Evolutionary conservation across 1,284 basidiomycete species (phyloP), one percentile per base, ranked within the genome.

Genomic region (Porogramme epimiltina): DNA sequence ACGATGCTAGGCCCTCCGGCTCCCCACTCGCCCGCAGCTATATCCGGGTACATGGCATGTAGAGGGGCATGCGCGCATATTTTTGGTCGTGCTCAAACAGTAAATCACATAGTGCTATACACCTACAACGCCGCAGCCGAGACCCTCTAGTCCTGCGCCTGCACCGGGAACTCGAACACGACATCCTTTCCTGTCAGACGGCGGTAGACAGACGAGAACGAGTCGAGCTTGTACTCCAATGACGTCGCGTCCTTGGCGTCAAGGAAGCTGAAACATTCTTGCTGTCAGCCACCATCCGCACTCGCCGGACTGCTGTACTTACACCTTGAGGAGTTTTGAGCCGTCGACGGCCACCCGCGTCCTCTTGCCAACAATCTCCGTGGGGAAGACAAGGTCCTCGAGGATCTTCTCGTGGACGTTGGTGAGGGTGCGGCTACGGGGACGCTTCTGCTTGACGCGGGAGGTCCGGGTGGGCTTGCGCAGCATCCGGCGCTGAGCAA

Each of bases 181-280:
- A 96, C 93, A 63, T 95, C 93, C 81, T 95, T 95, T 69, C 94
- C 94, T 63, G 93, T 96, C 71, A 96, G 78, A 66, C 90, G 89
- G 72, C 91, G 90, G 83, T 97, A 97, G 62, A 96, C 91, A 49
- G 90, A 93, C 55, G 93, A 89, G 79, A 97, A 97, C 57, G 92
- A 94, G 77, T 96, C 94, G 60, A 96, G 82, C 87, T 99, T 99
- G 91, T 99, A 98, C 84, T 99, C 97, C 73, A 99, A 84, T 69
- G 93, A 93, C 72, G 95, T 99, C 58, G 94, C 86, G 73, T 99
- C 97, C 78, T 99, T 99, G 62, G 94, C 83, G 83, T 99, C 97
- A 63, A 99, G 90, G 84, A 95, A 91, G 63, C 94, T 97, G 73
- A 58, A 33, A 18, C 45, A 49, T 10, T 19, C 23, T 6, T 13